These are phyloP conservation scores for Kernera saxatilis DNA, from an alignment of 345 rosid species.

Conservation along the genomic window DNA sequence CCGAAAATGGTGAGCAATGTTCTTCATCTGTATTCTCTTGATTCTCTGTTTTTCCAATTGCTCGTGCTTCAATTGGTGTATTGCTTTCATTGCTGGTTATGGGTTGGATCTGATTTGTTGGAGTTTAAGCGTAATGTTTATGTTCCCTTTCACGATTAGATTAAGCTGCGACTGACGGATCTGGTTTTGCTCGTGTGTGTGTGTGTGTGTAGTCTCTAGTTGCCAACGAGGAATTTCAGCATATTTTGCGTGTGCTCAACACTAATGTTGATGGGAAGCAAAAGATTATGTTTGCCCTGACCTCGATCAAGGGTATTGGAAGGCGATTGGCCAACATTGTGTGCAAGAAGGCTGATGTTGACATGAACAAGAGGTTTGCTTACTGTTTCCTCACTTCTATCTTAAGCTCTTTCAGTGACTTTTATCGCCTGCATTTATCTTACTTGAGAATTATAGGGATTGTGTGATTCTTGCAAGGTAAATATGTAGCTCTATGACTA, in stretches of 20 bases:
- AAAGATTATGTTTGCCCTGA: conserved; percentile 86
- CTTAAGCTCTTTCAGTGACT: neutral
- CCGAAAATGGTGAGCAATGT: conserved; percentile 21
- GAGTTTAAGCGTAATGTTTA: neutral
- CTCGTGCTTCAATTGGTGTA: neutral
- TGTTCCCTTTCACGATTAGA: neutral
- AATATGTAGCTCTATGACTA: too few species aligned
- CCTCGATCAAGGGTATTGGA: conserved; percentile 92
- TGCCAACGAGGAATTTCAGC: conserved; percentile 85
- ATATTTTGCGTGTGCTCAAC: conserved; percentile 85
- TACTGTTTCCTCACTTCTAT: neutral
- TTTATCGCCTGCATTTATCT: too few species aligned
- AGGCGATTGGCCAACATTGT: conserved; percentile 82
- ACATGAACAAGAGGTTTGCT: conserved; percentile 72
- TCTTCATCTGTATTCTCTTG: neutral
- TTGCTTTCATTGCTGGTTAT: neutral
- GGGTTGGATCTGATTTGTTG: neutral
- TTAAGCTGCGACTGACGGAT: neutral
- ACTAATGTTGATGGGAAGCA: conserved; percentile 91
- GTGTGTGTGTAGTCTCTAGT: conserved; percentile 58
- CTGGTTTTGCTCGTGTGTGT: neutral
- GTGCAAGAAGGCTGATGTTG: conserved; percentile 91
- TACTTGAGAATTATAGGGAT: too few species aligned
- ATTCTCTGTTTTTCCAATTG: neutral
- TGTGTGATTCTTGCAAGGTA: too few species aligned